Evolutionary conservation across 2,329 filamentous ascomycete genomes (phyloP).

Genomic region (Xylaria sp.): DNA sequence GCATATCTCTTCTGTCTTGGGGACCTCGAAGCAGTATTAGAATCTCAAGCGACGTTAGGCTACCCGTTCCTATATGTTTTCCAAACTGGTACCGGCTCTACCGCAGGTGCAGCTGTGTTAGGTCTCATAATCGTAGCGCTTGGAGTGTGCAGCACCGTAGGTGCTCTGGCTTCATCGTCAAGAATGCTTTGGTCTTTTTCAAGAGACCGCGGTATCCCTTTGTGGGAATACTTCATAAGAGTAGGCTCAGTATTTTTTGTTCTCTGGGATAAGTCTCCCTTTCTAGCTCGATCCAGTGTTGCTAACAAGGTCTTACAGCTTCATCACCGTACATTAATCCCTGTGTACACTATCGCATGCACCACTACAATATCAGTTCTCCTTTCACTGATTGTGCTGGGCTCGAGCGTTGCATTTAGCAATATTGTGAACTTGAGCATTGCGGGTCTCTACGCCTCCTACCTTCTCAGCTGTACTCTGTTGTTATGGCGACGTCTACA

Average conservation of each 20-base stretch:
- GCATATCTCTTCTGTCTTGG: constrained; percentile 30
- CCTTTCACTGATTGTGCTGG: constrained; percentile 23
- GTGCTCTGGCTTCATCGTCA: constrained; percentile 20
- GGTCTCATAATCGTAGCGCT: constrained; percentile 20
- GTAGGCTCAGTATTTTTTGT: not conserved
- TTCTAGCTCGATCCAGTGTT: not conserved
- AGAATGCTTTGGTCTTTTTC: constrained; percentile 29
- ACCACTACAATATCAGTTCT: constrained; percentile 22
- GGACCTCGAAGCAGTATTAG: constrained; percentile 17
- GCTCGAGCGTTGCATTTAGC: constrained; percentile 43
- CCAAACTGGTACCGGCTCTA: constrained; percentile 10
- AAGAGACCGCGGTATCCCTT: constrained; percentile 22
- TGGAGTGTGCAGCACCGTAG: constrained; percentile 20
- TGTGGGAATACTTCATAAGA: constrained; percentile 17
- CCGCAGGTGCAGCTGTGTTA: constrained; percentile 17
- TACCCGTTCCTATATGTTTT: constrained; percentile 28
- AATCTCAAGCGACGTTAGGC: constrained; percentile 16
- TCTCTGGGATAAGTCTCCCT: not conserved
- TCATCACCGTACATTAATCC: constrained; percentile 19
- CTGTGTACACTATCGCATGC: constrained; percentile 17
- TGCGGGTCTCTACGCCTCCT: constrained; percentile 33
- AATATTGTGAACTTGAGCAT: constrained; percentile 30
- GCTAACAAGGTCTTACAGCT: constrained; percentile 12
- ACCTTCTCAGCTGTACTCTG: constrained; percentile 11
- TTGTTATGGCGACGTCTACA: constrained; percentile 26